These are phyloP conservation scores for Xylaria sp. DNA, from an alignment of 2,329 filamentous ascomycete genomes.

Conservation along the genomic window DNA sequence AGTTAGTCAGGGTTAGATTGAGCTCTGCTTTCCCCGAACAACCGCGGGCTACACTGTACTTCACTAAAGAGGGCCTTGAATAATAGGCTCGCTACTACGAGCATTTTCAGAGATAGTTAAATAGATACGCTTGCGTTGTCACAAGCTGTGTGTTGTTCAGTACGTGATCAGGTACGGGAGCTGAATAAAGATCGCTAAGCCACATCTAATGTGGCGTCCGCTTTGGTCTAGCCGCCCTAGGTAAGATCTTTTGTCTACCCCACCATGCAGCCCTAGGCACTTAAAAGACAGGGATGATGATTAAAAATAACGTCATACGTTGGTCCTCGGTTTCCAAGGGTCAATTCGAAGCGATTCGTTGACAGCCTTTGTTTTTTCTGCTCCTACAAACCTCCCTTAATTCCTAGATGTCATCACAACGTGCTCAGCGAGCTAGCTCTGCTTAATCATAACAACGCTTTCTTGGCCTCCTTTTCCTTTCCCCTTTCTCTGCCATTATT, in stretches of 20 bases:
- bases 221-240: background rate
- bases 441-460: background rate
- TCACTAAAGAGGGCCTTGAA: constrained; percentile 4
- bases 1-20: constrained; percentile 32
- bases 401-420: background rate
- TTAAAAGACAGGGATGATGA: background rate
- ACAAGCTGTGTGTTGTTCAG: background rate
- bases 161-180: background rate
- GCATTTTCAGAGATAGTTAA: constrained; percentile 15
- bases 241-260: background rate
- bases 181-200: constrained; percentile 12
- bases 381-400: constrained; percentile 3
- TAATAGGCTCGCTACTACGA: constrained; percentile 16
- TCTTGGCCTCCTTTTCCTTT: background rate
- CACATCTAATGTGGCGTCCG: constrained; percentile 19
- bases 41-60: constrained; percentile 10
- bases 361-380: constrained; percentile 6
- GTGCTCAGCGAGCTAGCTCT: background rate
- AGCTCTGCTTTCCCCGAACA: constrained; percentile 8
- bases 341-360: constrained; percentile 13
- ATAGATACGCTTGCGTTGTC: constrained; percentile 18
- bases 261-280: constrained; percentile 8
- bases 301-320: constrained; percentile 35
- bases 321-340: background rate
- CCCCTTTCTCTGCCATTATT: background rate